phyloP scores from a whole-genome alignment of 192 early-diverging fungal genomes.

The Mortierella claussenii region DNA sequence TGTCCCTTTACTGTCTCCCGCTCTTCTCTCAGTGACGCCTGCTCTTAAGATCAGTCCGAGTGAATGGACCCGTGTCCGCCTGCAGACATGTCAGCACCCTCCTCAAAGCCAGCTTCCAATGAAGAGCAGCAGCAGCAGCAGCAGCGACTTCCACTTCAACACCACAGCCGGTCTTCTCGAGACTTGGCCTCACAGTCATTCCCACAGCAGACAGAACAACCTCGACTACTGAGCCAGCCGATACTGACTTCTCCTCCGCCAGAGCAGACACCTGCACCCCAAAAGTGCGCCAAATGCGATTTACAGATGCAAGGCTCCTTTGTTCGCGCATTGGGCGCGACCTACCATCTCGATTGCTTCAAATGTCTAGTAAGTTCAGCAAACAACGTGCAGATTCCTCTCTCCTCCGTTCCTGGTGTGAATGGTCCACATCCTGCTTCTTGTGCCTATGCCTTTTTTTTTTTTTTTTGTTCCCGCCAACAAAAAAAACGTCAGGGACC shows the following conservation, averaged over 20 bases:
- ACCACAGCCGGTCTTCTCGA: slow-evolving; percentile 22
- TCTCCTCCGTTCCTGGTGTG: background rate
- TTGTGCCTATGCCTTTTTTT: background rate
- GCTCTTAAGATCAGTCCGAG: background rate
- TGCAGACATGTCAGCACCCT: background rate
- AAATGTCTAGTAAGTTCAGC: slow-evolving; percentile 78
- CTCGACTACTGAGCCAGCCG: slow-evolving; percentile 32
- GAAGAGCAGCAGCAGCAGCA: slow-evolving; percentile 4
- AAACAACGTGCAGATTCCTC: too few relatives aligned
- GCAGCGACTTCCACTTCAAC: background rate
- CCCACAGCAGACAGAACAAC: slow-evolving; percentile 30
- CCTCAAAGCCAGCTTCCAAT: background rate
- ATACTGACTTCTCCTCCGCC: slow-evolving; percentile 18
- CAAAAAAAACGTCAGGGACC: slow-evolving; percentile 4
- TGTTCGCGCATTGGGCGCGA: slow-evolving; percentile 85
- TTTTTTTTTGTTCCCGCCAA: background rate
- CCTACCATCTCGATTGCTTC: slow-evolving; percentile 96
- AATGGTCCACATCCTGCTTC: background rate
- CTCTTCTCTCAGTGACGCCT: background rate
- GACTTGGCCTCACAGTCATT: slow-evolving; percentile 21
- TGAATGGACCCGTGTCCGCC: background rate
- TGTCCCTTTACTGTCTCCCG: background rate
- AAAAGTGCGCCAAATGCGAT: slow-evolving; percentile 73
- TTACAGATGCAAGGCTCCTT: slow-evolving; percentile 85
- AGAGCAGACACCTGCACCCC: slow-evolving; percentile 20